Evolutionary conservation across 441 rosid species (phyloP), one percentile per base, ranked within the genome.

Genomic region (Pelargonium fulgidum): DNA sequence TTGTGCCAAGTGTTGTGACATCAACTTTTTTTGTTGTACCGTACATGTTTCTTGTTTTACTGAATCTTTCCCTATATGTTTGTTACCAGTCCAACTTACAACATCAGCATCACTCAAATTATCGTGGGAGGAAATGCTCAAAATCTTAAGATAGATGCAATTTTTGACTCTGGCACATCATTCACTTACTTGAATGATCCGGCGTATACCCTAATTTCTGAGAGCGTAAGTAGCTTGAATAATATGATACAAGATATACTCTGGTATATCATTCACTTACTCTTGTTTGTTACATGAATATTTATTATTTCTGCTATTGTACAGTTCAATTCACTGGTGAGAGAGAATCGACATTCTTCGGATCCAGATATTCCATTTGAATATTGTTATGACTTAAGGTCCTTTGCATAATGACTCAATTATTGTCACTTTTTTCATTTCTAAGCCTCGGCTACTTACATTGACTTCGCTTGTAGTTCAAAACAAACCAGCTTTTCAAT

Each of bases 161-260:
- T 91, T 77, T 89, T 93, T 61, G 99, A 93, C 83, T 75, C 99
- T 0, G 99, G 99, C 22, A 93, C 96, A 71, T 89, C 96, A 1
- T 91, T 91, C 65, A 91, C 99, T 7, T 88, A 87, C 74, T 84
- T 93, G 76, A 91, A 83, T 17, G 85, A 86, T 75, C 95, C 86
- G 6, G 86, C 97, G 47, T 93, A 89, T 80, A 81, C 87, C 3
- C 78, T 78, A 59, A 75, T 93, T 50, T 47, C 97, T 50, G 77
- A 86, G 70, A 82, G 75, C 29, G 97, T 93, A 81, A 80, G 99
- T 77, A 41, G 66, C 67, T 73, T 59, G 44, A 72, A 62, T 24
- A 16, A 54, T 47, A 2, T 68, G 70, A 16, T 29, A 77, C 22
- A 29, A 64, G 24, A 13, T 72, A 6, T 19, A 66, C 19, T 48